phyloP scores from a whole-genome alignment of 2,329 filamentous ascomycete species.

The Ophiostoma sp. region DNA sequence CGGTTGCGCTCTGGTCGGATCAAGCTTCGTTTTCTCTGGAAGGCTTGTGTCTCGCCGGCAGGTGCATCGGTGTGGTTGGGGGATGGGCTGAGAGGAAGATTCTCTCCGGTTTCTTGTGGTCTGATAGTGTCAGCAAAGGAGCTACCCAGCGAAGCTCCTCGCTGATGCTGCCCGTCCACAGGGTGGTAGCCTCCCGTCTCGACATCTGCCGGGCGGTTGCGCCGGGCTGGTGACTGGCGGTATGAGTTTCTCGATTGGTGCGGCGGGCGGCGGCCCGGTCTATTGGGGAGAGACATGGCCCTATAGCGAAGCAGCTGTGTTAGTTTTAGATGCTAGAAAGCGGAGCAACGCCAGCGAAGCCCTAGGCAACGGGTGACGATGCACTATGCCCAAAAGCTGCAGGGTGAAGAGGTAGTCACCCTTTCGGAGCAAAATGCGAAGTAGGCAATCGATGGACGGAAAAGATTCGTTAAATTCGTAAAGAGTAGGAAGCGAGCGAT shows the following conservation, averaged over 20 bases:
- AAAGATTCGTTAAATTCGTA: not conserved
- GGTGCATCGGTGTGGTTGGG: constrained; percentile 30
- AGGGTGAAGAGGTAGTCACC: constrained; percentile 16
- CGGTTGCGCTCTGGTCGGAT: constrained; percentile 82
- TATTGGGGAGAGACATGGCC: constrained; percentile 57
- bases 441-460: not conserved
- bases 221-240: constrained; percentile 62
- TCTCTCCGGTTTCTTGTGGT: constrained; percentile 52
- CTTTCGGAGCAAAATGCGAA: constrained; percentile 18
- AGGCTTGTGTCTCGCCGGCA: constrained; percentile 34
- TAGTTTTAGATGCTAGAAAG: not conserved
- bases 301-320: constrained; percentile 28
- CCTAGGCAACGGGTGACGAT: constrained; percentile 13
- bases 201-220: constrained; percentile 60
- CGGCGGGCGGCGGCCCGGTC: constrained; percentile 58
- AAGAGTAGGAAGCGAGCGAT: not conserved
- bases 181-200: constrained; percentile 56
- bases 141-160: constrained; percentile 49
- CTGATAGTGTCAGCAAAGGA: constrained; percentile 54
- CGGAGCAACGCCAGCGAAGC: constrained; percentile 9
- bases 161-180: constrained; percentile 44
- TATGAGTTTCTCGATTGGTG: constrained; percentile 60
- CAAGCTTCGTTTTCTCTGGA: constrained; percentile 74
- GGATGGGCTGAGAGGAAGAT: constrained; percentile 49
- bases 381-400: not conserved